Conservation (phyloP, 192 early-diverging fungal genomes). For the Umbelopsis sp. region DNA sequence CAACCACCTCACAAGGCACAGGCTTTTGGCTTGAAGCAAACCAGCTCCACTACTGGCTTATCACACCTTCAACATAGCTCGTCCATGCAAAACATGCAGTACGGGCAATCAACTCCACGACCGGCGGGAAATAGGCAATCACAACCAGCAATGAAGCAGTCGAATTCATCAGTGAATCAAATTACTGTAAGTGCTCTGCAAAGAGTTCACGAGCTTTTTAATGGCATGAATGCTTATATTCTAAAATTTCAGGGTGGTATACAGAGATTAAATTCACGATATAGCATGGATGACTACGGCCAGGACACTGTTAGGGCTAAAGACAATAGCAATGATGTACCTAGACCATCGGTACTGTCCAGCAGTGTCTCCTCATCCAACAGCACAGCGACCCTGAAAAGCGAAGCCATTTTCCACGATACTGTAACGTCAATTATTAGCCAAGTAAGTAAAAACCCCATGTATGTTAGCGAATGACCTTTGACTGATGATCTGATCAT, state of each 20-base stretch:
- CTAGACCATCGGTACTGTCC: not conserved
- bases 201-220: not conserved
- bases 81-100: slow-evolving; percentile 17
- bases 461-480: slow-evolving; percentile 10
- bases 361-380: not conserved
- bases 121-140: not conserved
- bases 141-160: not conserved
- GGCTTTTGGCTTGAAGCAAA: slow-evolving; percentile 3
- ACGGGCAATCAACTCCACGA: slow-evolving; percentile 2
- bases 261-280: slow-evolving; percentile 24
- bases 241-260: slow-evolving; percentile 19
- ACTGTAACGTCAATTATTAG: slow-evolving; percentile 22
- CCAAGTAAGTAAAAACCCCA: slow-evolving; percentile 6
- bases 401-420: slow-evolving; percentile 23
- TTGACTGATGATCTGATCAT: not conserved
- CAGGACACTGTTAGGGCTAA: slow-evolving; percentile 33
- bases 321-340: slow-evolving; percentile 28
- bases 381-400: slow-evolving; percentile 1
- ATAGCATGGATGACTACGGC: slow-evolving; percentile 29
- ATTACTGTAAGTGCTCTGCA: slow-evolving; percentile 26
- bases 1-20: slow-evolving; percentile 22
- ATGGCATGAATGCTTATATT: not conserved
- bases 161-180: slow-evolving; percentile 25
- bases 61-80: slow-evolving; percentile 19
- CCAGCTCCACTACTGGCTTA: not conserved